Conservation (phyloP, 2,329 filamentous ascomycete species). For the Diaporthe helianthi region DNA sequence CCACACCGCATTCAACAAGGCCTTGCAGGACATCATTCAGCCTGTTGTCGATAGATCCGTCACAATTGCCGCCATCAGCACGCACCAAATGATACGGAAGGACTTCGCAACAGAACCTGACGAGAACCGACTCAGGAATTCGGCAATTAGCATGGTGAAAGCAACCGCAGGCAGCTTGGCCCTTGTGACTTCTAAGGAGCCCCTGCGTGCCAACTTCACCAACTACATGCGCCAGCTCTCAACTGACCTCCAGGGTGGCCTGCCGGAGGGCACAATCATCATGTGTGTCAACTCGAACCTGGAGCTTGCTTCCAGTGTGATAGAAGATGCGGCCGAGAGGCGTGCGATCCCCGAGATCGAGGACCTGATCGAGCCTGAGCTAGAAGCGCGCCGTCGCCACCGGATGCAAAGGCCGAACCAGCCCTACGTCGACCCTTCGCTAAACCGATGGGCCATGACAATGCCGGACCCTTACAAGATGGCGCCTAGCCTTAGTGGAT, state of each 20-base stretch:
- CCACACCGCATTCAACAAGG: constrained; percentile 82
- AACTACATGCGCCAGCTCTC: constrained; percentile 88
- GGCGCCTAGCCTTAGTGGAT: constrained; percentile 69
- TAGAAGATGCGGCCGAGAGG: constrained; percentile 94
- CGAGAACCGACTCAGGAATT: constrained; percentile 82
- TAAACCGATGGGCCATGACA: constrained; percentile 91
- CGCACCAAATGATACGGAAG: constrained; percentile 92
- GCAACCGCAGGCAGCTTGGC: constrained; percentile 92
- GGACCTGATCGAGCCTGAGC: constrained; percentile 82
- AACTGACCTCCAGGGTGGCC: constrained; percentile 74
- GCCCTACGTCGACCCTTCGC: constrained; percentile 79
- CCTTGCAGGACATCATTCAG: constrained; percentile 94
- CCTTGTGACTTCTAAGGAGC: constrained; percentile 97
- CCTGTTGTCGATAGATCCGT: constrained; percentile 97
- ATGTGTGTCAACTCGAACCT: constrained; percentile 99
- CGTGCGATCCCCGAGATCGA: constrained; percentile 94
- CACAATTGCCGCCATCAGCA: constrained; percentile 96
- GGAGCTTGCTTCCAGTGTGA: constrained; percentile 89
- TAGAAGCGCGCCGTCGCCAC: constrained; percentile 80
- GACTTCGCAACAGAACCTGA: constrained; percentile 95
- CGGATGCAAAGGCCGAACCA: constrained; percentile 78
- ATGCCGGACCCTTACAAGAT: constrained; percentile 95
- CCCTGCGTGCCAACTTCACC: constrained; percentile 92
- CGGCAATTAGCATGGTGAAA: constrained; percentile 93
- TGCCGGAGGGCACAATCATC: constrained; percentile 93